Percentiles rank a stretch among this genome's conserved stretches.
Conservation (phyloP, 169 alveolate species). For the Plasmodium gaboni region DNA sequence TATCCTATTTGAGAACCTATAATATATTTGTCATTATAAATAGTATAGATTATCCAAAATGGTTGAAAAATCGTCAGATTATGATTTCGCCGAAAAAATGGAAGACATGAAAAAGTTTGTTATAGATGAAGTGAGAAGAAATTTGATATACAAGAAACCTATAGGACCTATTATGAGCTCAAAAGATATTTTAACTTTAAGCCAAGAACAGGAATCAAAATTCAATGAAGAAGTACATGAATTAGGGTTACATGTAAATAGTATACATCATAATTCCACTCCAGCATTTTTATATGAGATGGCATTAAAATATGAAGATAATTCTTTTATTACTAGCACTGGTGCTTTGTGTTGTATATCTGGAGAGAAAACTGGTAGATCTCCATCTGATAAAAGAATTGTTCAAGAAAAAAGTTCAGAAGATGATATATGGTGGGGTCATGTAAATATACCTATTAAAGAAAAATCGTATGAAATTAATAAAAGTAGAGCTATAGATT, state of each 20-base stretch:
- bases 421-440: conserved; percentile 96
- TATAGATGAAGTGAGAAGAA: conserved; percentile 62
- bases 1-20: background rate
- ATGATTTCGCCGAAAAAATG: conserved; percentile 49
- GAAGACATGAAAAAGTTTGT: conserved; percentile 38
- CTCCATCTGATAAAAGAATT: conserved; percentile 95
- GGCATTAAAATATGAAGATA: conserved; percentile 87
- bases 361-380: conserved; percentile 92
- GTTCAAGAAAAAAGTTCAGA: conserved; percentile 89
- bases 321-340: conserved; percentile 86
- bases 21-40: too few species aligned
- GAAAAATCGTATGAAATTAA: conserved; percentile 90
- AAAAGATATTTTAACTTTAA: conserved; percentile 57
- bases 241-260: conserved; percentile 78
- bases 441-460: conserved; percentile 93
- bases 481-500: conserved; percentile 94
- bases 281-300: conserved; percentile 84
- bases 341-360: conserved; percentile 91
- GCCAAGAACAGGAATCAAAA: conserved; percentile 73
- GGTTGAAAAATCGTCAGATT: conserved; percentile 27
- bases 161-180: conserved; percentile 74
- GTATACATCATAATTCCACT: conserved; percentile 78
- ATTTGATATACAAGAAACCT: conserved; percentile 44
- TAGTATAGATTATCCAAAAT: background rate
- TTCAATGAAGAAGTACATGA: conserved; percentile 57